Conservation (phyloP, 768 basidiomycete species). For the Scleroderma bovista region DNA sequence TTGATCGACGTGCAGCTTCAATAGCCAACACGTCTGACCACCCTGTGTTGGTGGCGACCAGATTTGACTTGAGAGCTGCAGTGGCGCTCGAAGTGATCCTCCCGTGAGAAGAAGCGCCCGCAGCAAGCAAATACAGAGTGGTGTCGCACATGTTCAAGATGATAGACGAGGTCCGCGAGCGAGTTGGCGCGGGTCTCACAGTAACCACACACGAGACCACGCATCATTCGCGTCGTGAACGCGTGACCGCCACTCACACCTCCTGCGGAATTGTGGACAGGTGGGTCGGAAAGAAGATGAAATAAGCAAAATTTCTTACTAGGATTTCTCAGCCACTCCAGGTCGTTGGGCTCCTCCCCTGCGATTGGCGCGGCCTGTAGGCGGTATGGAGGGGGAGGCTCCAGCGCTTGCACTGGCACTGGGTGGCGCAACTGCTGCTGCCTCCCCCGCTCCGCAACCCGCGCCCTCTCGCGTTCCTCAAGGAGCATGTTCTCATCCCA, state of each 20-base stretch:
- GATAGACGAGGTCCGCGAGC: slow-evolving; percentile 20
- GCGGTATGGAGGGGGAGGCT: neutral
- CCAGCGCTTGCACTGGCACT: slow-evolving; percentile 1
- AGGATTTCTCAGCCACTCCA: slow-evolving; percentile 17
- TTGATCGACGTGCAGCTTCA: neutral
- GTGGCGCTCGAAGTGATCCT: slow-evolving; percentile 17
- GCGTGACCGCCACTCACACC: slow-evolving; percentile 12
- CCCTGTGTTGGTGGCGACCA: slow-evolving; percentile 1
- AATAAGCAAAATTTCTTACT: slow-evolving; percentile 2
- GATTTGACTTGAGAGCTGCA: neutral
- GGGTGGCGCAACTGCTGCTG: slow-evolving; percentile 3
- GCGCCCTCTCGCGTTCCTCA: slow-evolving; percentile 27
- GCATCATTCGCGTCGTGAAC: slow-evolving; percentile 20
- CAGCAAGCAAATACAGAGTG: slow-evolving; percentile 25
- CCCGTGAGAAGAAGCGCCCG: slow-evolving; percentile 22
- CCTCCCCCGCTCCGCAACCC: slow-evolving; percentile 10
- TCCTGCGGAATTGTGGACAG: neutral
- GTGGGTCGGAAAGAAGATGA: neutral
- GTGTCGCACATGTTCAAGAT: slow-evolving; percentile 14
- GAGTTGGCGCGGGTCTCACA: slow-evolving; percentile 18
- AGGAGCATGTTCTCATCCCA: slow-evolving; percentile 36
- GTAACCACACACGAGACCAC: slow-evolving; percentile 20
- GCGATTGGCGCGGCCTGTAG: neutral
- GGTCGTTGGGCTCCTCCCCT: neutral
- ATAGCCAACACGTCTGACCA: neutral